Evolutionary conservation across 2,329 filamentous ascomycete genomes (phyloP).

Genomic region (Aureobasidium sp.): DNA sequence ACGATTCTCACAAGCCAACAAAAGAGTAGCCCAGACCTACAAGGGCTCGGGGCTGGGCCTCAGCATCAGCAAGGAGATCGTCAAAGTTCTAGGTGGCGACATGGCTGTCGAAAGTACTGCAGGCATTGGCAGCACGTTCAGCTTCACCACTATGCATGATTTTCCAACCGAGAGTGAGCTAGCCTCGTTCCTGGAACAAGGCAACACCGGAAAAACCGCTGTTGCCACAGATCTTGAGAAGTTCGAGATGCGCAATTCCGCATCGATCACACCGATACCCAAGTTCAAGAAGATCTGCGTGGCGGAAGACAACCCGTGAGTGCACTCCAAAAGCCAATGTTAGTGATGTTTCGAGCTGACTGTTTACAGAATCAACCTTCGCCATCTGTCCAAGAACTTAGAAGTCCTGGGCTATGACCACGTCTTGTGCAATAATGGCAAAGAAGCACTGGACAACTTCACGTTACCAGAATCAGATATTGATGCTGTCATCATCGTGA

Average conservation of each 20-base stretch:
- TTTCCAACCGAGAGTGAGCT: slow-evolving; percentile 8
- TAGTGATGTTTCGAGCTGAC: neutral
- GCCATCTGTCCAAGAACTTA: slow-evolving; percentile 12
- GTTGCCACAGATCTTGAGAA: neutral
- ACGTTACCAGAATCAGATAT: neutral
- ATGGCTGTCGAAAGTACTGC: slow-evolving; percentile 16
- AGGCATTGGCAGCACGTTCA: slow-evolving; percentile 15
- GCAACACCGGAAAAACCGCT: neutral
- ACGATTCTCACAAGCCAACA: slow-evolving; percentile 17
- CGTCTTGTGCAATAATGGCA: slow-evolving; percentile 14
- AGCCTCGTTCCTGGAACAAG: neutral
- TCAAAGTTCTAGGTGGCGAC: slow-evolving; percentile 12
- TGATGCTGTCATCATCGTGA: slow-evolving; percentile 10
- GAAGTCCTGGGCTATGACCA: slow-evolving; percentile 10
- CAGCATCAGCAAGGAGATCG: slow-evolving; percentile 16
- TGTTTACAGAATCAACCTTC: slow-evolving; percentile 11
- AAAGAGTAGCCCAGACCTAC: slow-evolving; percentile 16
- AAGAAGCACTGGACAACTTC: slow-evolving; percentile 15
- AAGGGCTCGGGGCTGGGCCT: slow-evolving; percentile 14
- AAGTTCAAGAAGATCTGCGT: slow-evolving; percentile 14
- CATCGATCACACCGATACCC: neutral
- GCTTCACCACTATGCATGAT: slow-evolving; percentile 14
- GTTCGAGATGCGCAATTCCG: neutral
- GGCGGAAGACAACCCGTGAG: slow-evolving; percentile 17
- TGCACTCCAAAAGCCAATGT: accelerated